Evolutionary conservation across 148 eudicot species (phyloP).

Genomic region (Amaranthus hypochondriacus): DNA sequence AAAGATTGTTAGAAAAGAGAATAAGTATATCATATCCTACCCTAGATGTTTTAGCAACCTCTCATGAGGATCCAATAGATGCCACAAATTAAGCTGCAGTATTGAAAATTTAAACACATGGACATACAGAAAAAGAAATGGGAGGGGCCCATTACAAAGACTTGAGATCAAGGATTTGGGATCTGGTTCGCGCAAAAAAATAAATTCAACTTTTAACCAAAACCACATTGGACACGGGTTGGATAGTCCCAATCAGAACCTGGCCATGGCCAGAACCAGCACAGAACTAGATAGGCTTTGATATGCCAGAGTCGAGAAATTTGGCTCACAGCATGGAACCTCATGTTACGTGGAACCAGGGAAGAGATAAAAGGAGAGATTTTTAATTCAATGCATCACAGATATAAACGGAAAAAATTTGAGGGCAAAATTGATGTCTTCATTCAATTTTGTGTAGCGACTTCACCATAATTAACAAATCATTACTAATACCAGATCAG

Average conservation of each 20-base stretch:
- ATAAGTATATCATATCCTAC: neutral
- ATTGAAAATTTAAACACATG: neutral
- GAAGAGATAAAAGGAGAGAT: neutral
- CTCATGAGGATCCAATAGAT: neutral
- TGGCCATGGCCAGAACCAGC: neutral
- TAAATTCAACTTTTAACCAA: too few species aligned
- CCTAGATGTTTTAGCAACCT: neutral
- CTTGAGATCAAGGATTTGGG: neutral
- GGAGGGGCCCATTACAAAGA: neutral
- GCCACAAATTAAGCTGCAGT: neutral
- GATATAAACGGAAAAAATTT: neutral
- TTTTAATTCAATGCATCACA: neutral
- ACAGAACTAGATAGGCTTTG: neutral
- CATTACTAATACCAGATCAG: neutral
- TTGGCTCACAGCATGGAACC: neutral
- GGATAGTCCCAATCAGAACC: neutral
- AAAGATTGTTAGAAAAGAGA: conserved; percentile 12
- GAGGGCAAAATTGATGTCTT: neutral
- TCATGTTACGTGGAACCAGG: neutral
- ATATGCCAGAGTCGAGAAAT: neutral
- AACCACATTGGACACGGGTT: neutral
- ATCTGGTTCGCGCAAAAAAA: neutral
- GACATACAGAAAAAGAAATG: neutral
- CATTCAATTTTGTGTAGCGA: neutral
- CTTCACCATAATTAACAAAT: neutral